These are phyloP conservation scores for Hymenoscyphus infarciens DNA, from an alignment of 2,329 filamentous ascomycete genomes.

Conservation along the genomic window DNA sequence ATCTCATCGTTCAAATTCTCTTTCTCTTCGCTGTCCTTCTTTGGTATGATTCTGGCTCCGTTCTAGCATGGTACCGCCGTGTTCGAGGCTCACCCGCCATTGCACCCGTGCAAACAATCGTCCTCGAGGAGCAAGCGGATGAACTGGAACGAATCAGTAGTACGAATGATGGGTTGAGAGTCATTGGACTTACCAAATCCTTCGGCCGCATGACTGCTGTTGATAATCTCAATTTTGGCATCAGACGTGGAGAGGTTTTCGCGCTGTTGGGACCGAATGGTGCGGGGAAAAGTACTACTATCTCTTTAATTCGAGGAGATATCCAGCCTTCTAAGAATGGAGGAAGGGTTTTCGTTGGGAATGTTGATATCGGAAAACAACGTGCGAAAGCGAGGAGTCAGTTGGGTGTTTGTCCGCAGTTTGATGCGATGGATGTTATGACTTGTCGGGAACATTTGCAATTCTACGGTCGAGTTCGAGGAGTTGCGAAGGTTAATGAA, in stretches of 20 bases:
- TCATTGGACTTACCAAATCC: slow-evolving; percentile 74
- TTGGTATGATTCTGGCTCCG: slow-evolving; percentile 75
- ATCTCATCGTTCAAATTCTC: slow-evolving; percentile 71
- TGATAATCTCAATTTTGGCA: slow-evolving; percentile 82
- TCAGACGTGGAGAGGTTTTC: slow-evolving; percentile 78
- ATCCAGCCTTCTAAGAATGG: slow-evolving; percentile 63
- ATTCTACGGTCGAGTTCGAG: slow-evolving; percentile 84
- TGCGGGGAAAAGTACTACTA: slow-evolving; percentile 87
- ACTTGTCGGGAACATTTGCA: slow-evolving; percentile 80
- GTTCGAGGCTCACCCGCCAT: slow-evolving; percentile 23
- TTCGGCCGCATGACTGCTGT: slow-evolving; percentile 77
- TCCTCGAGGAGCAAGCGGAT: slow-evolving; percentile 52
- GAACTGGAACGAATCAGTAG: slow-evolving; percentile 62
- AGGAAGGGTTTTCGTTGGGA: slow-evolving; percentile 75
- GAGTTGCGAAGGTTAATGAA: slow-evolving; percentile 69
- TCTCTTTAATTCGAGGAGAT: slow-evolving; percentile 86
- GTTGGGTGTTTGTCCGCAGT: slow-evolving; percentile 88
- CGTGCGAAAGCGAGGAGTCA: slow-evolving; percentile 69
- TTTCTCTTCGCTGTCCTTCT: slow-evolving; percentile 69
- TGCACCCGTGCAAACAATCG: slow-evolving; percentile 10
- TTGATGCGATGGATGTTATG: slow-evolving; percentile 86
- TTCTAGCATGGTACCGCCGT: slow-evolving; percentile 50
- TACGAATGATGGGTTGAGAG: slow-evolving; percentile 55
- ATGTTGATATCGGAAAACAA: slow-evolving; percentile 68
- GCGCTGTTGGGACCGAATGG: slow-evolving; percentile 87